These are phyloP conservation scores for Aspergillus sp. DNA, from an alignment of 2,329 filamentous ascomycete genomes.

Conservation along the genomic window DNA sequence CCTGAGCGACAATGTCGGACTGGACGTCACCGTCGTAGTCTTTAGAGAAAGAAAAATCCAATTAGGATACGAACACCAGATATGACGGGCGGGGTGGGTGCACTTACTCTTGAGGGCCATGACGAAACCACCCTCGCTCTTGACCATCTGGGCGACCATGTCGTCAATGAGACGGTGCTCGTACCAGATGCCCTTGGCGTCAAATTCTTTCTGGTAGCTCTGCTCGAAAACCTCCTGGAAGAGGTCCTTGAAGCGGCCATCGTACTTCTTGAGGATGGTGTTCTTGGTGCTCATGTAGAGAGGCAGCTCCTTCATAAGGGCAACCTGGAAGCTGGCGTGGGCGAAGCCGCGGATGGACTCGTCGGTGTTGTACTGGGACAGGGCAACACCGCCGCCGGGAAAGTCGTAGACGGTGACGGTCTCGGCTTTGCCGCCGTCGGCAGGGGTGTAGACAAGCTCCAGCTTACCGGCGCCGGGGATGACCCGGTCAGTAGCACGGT, in stretches of 20 bases:
- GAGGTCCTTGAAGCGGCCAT: slow-evolving; percentile 98
- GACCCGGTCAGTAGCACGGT: slow-evolving; percentile 89
- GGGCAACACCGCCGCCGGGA: slow-evolving; percentile 74
- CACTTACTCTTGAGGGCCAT: slow-evolving; percentile 93
- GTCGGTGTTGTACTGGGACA: slow-evolving; percentile 97
- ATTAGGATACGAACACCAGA: no score
- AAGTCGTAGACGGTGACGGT: slow-evolving; percentile 87
- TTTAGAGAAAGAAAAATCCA: slow-evolving; percentile 26
- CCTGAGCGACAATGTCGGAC: slow-evolving; percentile 96
- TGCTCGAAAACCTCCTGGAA: slow-evolving; percentile 95
- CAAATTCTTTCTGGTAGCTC: slow-evolving; percentile 79
- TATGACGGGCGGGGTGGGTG: no score
- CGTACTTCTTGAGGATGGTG: slow-evolving; percentile 98
- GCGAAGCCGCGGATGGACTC: slow-evolving; percentile 93
- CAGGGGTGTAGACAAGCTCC: slow-evolving; percentile 88
- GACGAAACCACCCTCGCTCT: slow-evolving; percentile 91
- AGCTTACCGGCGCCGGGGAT: slow-evolving; percentile 77
- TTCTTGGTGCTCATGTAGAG: slow-evolving; percentile 99
- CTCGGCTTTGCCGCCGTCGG: slow-evolving; percentile 62
- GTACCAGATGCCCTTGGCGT: slow-evolving; percentile 93
- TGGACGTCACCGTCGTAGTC: slow-evolving; percentile 99
- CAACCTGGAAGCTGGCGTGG: slow-evolving; percentile 93
- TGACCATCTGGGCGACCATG: slow-evolving; percentile 99
- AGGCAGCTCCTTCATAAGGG: slow-evolving; percentile 76
- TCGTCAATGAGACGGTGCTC: slow-evolving; percentile 99